phyloP scores from a whole-genome alignment of 345 rosid species.

The Eucalyptus sp. region DNA sequence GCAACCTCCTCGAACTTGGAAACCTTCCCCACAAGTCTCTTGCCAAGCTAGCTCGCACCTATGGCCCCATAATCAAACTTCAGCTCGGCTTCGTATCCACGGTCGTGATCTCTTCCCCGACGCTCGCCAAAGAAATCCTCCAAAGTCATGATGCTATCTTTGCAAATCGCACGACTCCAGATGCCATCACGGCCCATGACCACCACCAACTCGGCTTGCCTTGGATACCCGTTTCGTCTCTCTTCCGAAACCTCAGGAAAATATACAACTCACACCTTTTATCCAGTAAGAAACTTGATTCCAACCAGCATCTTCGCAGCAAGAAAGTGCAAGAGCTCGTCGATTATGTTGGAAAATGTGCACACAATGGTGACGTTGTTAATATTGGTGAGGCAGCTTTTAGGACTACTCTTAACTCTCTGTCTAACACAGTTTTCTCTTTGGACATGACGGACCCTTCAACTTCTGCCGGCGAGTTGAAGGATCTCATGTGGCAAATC shows the following conservation, averaged over 20 bases:
- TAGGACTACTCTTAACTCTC: neutral
- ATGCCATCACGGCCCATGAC: neutral
- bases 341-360: neutral
- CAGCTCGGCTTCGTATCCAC: constrained; percentile 4
- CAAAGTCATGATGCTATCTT: neutral
- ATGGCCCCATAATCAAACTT: constrained; percentile 13
- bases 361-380: constrained; percentile 12
- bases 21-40: constrained; percentile 1
- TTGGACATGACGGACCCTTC: neutral
- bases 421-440: constrained; percentile 12
- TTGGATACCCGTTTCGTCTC: neutral
- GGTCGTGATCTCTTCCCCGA: neutral
- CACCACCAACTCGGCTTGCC: neutral
- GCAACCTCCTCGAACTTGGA: constrained; percentile 9
- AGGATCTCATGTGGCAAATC: neutral
- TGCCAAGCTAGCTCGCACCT: neutral
- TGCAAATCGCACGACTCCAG: neutral
- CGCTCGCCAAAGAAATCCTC: constrained; percentile 3
- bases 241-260: constrained; percentile 4
- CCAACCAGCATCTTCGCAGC: neutral
- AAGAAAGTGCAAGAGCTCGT: constrained; percentile 1
- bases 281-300: constrained; percentile 1
- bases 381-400: constrained; percentile 21
- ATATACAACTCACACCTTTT: constrained; percentile 1
- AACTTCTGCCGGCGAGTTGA: neutral